Evolutionary conservation across 768 basidiomycete species (phyloP).

Genomic region (Hysterangium stoloniferum): DNA sequence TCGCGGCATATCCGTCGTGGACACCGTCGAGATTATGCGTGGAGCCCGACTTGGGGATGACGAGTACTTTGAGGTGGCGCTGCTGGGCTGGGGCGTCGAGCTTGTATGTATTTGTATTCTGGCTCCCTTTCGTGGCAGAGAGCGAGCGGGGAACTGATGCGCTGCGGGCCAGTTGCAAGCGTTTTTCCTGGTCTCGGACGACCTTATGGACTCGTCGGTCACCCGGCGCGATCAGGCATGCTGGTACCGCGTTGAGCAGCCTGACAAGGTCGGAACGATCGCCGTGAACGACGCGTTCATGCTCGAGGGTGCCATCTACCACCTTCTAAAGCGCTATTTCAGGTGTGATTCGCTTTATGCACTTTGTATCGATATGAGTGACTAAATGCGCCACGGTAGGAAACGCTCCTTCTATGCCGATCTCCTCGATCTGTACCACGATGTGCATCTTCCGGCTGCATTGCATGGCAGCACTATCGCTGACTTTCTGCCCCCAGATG

Average conservation of each 20-base stretch:
- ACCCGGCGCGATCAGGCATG: constrained; percentile 93
- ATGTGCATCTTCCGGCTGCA: constrained; percentile 35
- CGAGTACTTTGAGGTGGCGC: constrained; percentile 82
- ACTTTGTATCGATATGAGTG: not conserved
- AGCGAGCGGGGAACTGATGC: too few relatives aligned
- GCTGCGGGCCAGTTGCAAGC: constrained; percentile 75
- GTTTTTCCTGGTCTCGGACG: constrained; percentile 93
- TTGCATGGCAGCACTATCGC: not conserved
- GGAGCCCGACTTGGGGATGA: constrained; percentile 63
- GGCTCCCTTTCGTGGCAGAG: not conserved
- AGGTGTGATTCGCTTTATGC: constrained; percentile 31
- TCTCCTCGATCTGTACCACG: constrained; percentile 86
- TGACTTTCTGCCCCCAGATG: constrained; percentile 25
- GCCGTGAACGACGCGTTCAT: constrained; percentile 97
- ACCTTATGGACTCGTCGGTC: constrained; percentile 94
- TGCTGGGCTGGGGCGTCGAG: constrained; percentile 95
- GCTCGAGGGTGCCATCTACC: constrained; percentile 92
- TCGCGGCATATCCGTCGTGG: constrained; percentile 92
- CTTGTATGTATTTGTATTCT: constrained; percentile 47
- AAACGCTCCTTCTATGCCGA: constrained; percentile 69
- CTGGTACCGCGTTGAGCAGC: constrained; percentile 67
- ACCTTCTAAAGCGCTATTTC: constrained; percentile 83
- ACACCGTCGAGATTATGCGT: constrained; percentile 83
- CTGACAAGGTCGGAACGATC: constrained; percentile 54
- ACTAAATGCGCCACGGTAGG: not conserved